These are phyloP conservation scores for Larix kaempferi DNA, from an alignment of 75 land plant species.

Conservation along the genomic window DNA sequence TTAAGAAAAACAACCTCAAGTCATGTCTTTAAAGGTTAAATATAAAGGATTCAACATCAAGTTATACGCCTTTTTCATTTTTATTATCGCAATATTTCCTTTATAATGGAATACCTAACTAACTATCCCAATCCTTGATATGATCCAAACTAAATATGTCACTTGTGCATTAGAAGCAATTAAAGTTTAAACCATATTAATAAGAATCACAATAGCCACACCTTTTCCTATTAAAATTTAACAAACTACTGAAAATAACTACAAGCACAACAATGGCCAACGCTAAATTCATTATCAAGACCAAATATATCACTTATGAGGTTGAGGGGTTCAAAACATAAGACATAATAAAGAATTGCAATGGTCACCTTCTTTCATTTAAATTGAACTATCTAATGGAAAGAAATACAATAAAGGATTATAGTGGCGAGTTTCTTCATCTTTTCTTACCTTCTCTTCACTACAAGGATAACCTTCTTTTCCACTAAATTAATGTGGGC, in stretches of 20 bases:
- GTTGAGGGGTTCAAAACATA: too few species aligned
- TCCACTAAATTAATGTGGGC: too few species aligned
- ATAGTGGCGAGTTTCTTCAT: too few species aligned
- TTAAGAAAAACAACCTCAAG: neutral
- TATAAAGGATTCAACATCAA: neutral
- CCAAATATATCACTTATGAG: too few species aligned
- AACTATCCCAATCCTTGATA: neutral
- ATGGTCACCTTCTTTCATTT: too few species aligned
- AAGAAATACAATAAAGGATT: too few species aligned
- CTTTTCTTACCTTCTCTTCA: too few species aligned
- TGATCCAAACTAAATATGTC: neutral
- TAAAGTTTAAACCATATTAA: neutral
- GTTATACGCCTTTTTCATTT: neutral
- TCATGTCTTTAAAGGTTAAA: neutral
- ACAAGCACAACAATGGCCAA: neutral
- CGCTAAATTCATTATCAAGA: too few species aligned
- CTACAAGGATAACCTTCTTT: too few species aligned
- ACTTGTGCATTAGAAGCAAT: neutral
- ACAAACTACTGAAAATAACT: neutral
- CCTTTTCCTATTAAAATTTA: neutral
- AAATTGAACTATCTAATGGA: too few species aligned
- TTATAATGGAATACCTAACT: neutral
- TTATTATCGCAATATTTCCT: neutral
- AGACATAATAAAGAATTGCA: too few species aligned
- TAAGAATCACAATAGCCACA: neutral